Conservation (phyloP, 2,329 filamentous ascomycete species). For the Salinomyces thailandicus region DNA sequence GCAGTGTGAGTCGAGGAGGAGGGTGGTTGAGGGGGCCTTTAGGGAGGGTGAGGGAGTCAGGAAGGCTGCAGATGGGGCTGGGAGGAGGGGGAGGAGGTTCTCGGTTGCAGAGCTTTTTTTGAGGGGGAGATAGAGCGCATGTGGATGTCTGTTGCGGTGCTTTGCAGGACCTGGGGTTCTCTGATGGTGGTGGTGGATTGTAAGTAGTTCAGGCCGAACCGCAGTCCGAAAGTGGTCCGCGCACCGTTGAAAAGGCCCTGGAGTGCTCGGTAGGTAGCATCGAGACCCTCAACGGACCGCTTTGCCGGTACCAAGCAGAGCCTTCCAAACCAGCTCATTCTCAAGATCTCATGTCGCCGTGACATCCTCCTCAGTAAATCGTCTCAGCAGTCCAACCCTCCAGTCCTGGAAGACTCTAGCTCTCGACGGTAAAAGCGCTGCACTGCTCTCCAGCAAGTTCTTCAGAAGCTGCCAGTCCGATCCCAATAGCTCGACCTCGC, state of each 20-base stretch:
- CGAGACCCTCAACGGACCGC: too few relatives aligned
- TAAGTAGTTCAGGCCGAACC: too few relatives aligned
- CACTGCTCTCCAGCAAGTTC: slow-evolving; percentile 31
- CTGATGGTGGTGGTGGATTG: too few relatives aligned
- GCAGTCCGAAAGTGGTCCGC: too few relatives aligned
- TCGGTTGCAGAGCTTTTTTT: too few relatives aligned
- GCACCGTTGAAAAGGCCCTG: too few relatives aligned
- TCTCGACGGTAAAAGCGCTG: slow-evolving; percentile 40
- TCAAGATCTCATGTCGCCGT: not conserved
- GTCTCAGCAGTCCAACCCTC: slow-evolving; percentile 53
- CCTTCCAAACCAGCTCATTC: not conserved
- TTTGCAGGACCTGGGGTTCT: too few relatives aligned
- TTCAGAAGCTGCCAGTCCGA: slow-evolving; percentile 31
- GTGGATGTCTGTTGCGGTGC: too few relatives aligned
- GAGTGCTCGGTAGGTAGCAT: too few relatives aligned
- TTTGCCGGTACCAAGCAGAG: too few relatives aligned
- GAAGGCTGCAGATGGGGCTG: not conserved
- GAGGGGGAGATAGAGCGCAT: too few relatives aligned
- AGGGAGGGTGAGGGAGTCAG: not conserved
- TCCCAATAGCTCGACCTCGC: slow-evolving; percentile 18
- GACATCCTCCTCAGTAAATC: slow-evolving; percentile 33
- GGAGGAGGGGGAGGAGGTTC: not conserved
- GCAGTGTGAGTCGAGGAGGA: not conserved
- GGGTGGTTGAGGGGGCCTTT: not conserved
- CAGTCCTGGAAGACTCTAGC: slow-evolving; percentile 55